phyloP scores from a whole-genome alignment of 495 filamentous ascomycete species.

The Penicillium taxi region DNA sequence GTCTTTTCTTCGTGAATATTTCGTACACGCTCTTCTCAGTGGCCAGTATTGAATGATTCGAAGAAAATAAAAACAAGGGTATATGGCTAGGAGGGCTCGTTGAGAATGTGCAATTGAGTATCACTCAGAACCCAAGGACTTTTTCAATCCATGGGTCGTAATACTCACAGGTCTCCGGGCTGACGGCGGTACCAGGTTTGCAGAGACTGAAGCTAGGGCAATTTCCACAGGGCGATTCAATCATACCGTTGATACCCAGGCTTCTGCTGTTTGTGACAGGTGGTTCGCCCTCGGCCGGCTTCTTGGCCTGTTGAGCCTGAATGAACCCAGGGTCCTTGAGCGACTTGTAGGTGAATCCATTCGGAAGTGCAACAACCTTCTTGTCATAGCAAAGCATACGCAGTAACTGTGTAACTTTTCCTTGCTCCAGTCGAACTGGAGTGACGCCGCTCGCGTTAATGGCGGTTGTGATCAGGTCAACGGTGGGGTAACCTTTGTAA shows the following conservation, averaged over 20 bases:
- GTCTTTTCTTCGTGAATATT: no score
- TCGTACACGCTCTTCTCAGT: no score
- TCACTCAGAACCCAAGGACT: slow-evolving; percentile 30
- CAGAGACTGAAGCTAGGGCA: slow-evolving; percentile 95
- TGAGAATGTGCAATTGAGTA: not conserved
- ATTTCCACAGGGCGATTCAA: slow-evolving; percentile 79
- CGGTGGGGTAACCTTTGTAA: slow-evolving; percentile 68
- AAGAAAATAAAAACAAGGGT: no score
- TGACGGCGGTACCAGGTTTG: slow-evolving; percentile 79
- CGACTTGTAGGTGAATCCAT: slow-evolving; percentile 46
- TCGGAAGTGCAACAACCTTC: slow-evolving; percentile 44
- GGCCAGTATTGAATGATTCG: no score
- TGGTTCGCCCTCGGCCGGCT: slow-evolving; percentile 23
- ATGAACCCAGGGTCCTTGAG: slow-evolving; percentile 33
- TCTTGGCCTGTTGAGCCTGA: slow-evolving; percentile 35
- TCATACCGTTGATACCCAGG: slow-evolving; percentile 58
- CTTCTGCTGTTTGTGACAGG: slow-evolving; percentile 9
- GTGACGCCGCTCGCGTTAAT: slow-evolving; percentile 59
- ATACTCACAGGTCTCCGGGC: slow-evolving; percentile 83
- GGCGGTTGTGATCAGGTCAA: slow-evolving; percentile 59
- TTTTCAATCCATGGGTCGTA: slow-evolving; percentile 70
- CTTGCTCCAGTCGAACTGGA: slow-evolving; percentile 55
- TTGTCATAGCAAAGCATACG: slow-evolving; percentile 83
- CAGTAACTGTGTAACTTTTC: slow-evolving; percentile 71
- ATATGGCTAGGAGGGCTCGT: not conserved